These are phyloP conservation scores for Leccinum rimulosum DNA, from an alignment of 768 basidiomycete genomes.

Conservation along the genomic window DNA sequence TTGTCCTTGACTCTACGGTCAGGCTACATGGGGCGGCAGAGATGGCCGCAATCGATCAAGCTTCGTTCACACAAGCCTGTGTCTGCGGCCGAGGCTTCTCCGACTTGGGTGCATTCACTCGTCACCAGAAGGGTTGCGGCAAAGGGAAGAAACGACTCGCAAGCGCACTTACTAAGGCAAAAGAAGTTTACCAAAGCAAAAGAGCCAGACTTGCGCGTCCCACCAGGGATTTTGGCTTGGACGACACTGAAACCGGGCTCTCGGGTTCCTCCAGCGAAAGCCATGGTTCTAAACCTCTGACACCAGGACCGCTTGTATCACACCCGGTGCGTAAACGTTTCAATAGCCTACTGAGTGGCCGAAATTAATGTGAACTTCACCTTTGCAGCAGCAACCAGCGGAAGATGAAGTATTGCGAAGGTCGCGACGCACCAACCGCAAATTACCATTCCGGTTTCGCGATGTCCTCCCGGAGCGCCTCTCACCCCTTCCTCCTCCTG, in stretches of 20 bases:
- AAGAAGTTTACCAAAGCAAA: background rate
- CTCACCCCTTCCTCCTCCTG: background rate
- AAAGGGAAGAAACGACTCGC: background rate
- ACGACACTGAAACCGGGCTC: background rate
- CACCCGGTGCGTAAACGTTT: background rate
- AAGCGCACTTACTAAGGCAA: background rate
- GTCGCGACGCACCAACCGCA: background rate
- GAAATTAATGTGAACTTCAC: background rate
- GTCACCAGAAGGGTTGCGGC: background rate
- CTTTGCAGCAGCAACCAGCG: background rate
- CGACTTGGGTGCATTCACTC: background rate
- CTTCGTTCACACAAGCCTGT: background rate
- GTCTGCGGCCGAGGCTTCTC: background rate
- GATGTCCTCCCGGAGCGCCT: background rate
- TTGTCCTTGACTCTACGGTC: no score
- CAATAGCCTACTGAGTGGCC: background rate
- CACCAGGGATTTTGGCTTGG: background rate
- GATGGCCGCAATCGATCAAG: no score
- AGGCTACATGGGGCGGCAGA: no score
- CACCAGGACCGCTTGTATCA: background rate
- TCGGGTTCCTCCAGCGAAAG: background rate
- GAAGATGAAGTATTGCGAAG: background rate
- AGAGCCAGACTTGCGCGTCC: background rate
- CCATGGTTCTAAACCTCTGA: background rate
- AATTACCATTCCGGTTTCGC: background rate